phyloP scores from a whole-genome alignment of 495 filamentous ascomycete genomes.

The Cercophora sp. region DNA sequence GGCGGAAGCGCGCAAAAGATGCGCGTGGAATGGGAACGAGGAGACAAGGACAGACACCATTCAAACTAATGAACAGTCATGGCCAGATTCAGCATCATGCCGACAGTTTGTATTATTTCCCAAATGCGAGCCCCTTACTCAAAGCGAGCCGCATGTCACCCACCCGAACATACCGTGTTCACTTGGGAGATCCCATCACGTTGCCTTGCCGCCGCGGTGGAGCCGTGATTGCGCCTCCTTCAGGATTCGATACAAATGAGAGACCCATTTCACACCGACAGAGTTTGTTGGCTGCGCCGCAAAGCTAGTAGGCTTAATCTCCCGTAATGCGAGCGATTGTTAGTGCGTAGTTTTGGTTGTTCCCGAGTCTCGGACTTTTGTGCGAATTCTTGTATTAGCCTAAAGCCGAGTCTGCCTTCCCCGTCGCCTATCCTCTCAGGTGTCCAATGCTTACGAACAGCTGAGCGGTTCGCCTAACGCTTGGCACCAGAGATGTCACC shows the following conservation, averaged over 20 bases:
- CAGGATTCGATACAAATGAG: background rate
- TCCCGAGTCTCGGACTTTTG: no score
- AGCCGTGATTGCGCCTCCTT: background rate
- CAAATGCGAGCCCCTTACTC: no score
- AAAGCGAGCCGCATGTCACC: background rate
- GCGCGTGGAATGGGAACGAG: background rate
- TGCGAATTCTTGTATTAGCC: no score
- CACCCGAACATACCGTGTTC: background rate
- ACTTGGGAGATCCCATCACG: background rate
- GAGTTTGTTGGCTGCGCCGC: background rate
- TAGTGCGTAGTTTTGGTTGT: no score
- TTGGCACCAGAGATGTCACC: no score
- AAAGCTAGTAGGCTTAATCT: background rate
- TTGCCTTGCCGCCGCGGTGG: background rate
- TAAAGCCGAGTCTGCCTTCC: no score
- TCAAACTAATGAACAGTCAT: background rate
- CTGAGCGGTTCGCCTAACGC: no score
- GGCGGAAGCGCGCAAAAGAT: background rate
- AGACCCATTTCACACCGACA: background rate
- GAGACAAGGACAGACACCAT: background rate
- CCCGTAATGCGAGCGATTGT: background rate
- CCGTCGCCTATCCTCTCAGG: no score
- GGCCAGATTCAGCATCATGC: background rate
- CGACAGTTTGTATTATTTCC: background rate
- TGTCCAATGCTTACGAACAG: no score